Evolutionary conservation across 768 basidiomycete species (phyloP), one percentile per base, ranked within the genome.

Genomic region (Pulveroboletus sp.): DNA sequence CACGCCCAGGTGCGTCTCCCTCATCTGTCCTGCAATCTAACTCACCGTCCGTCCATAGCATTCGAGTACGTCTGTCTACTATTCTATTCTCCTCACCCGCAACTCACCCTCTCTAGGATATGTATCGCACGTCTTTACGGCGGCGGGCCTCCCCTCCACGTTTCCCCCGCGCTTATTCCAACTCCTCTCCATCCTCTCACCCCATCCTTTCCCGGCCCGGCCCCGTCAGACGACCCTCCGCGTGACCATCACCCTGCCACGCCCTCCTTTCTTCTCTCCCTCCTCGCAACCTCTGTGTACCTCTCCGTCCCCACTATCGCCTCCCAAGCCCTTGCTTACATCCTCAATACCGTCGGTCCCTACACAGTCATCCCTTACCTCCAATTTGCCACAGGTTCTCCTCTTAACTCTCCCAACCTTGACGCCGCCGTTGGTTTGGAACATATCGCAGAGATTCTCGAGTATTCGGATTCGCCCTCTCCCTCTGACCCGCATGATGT

Each of bases 101-200:
- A 49, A 40, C 58, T 52, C 45, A 69, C 39, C 10, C 6, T 15
- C 38, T 49, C 39, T 51, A 93, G 91, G 69, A 72, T 94, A 56
- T 93, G 90, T 67, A 80, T 95, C 46, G 80, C 93, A 8, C 79
- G 87, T 35, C 76, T 96, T 6, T 96, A 95, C 60, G 90, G 92
- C 21, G 86, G 89, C 15, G 86, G 90, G 0, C 93, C 93, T 11
- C 74, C 76, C 0, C 74, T 95, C 35, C 75, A 83, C 58, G 72
- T 93, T 44, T 78, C 84, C 15, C 75, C 83, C 0, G 71, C 76
- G 18, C 68, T 89, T 31, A 73, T 86, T 47, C 83, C 93, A 3
- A 83, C 83, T 0, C 63, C 82, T 3, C 61, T 73, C 2, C 73
- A 85, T 32, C 92, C 93, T 2, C 76, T 95, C 43, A 89, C 89